A percentile compares a stretch with the other conserved stretches of the same genome.
Conservation (phyloP, 148 eudicot genomes). For the Fagopyrum tataricum region DNA sequence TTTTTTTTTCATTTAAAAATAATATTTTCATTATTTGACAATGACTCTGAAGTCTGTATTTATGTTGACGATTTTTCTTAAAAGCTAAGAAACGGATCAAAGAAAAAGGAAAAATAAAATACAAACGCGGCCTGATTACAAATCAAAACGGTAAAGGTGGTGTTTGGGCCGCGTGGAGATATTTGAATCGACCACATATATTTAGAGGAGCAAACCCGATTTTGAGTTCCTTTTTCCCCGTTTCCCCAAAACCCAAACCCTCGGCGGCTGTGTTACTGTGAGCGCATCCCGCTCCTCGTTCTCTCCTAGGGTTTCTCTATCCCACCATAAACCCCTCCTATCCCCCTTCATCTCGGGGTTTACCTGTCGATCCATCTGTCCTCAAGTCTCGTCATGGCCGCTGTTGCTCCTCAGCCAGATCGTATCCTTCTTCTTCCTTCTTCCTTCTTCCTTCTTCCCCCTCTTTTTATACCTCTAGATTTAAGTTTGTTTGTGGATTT, state of each 20-base stretch:
- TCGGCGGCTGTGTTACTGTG: conserved; percentile 28
- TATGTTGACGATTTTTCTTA: too few species aligned
- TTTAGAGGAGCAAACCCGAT: conserved; percentile 23
- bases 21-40: too few species aligned
- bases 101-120: neutral
- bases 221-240: conserved; percentile 5
- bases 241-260: conserved; percentile 28
- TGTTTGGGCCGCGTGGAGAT: conserved; percentile 27
- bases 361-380: conserved; percentile 9
- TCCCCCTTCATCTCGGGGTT: conserved; percentile 16
- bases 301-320: conserved; percentile 20
- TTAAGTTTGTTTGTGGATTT: conserved; percentile 10
- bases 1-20: too few species aligned
- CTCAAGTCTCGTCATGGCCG: conserved; percentile 45
- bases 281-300: conserved; percentile 4
- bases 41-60: too few species aligned
- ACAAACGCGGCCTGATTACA: neutral
- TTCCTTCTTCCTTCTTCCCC: neutral
- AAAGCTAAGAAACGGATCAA: too few species aligned
- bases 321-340: neutral
- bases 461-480: neutral
- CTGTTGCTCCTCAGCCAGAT: conserved; percentile 53
- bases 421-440: conserved; percentile 36
- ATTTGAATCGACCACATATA: conserved; percentile 41
- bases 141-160: neutral